Percentiles rank a stretch among this genome's conserved stretches.
Evolutionary conservation across 176 grass and related monocot genomes (phyloP).

Genomic region (Paspalum notatum): DNA sequence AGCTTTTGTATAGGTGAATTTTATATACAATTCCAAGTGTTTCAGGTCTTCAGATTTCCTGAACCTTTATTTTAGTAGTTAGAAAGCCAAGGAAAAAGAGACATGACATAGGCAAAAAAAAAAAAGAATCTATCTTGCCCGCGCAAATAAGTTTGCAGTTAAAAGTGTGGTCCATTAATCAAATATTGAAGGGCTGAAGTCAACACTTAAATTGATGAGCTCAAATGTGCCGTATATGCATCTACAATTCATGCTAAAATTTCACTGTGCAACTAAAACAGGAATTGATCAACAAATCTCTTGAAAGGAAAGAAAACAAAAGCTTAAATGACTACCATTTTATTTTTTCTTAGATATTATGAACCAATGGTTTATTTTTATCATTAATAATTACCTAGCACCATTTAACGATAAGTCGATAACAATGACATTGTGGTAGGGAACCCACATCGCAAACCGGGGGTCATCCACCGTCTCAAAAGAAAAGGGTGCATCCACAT

Average conservation of each 20-base stretch:
- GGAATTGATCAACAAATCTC: background rate
- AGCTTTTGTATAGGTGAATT: background rate
- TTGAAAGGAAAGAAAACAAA: constrained; percentile 14
- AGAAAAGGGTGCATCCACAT: background rate
- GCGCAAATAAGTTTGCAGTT: background rate
- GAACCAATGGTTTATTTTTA: background rate
- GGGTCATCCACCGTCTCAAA: background rate
- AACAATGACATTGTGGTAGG: constrained; percentile 29
- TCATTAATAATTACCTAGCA: background rate
- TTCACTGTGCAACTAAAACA: constrained; percentile 13
- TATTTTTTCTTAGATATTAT: constrained; percentile 2
- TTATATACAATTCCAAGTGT: background rate
- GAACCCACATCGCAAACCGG: constrained; percentile 26
- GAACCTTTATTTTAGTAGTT: constrained; percentile 1
- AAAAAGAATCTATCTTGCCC: background rate
- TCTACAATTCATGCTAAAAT: background rate
- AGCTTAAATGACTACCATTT: background rate
- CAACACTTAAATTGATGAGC: background rate
- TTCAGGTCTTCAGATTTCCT: constrained; percentile 10
- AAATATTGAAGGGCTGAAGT: background rate
- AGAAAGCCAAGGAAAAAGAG: background rate
- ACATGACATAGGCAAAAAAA: constrained; percentile 1
- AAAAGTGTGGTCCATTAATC: constrained; percentile 13
- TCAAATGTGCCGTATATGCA: background rate
- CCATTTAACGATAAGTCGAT: background rate